Percentiles rank a stretch among this genome's conserved stretches.
Conservation (phyloP, 352 stramenopile genomes). For the Globisporangium iwayamae region DNA sequence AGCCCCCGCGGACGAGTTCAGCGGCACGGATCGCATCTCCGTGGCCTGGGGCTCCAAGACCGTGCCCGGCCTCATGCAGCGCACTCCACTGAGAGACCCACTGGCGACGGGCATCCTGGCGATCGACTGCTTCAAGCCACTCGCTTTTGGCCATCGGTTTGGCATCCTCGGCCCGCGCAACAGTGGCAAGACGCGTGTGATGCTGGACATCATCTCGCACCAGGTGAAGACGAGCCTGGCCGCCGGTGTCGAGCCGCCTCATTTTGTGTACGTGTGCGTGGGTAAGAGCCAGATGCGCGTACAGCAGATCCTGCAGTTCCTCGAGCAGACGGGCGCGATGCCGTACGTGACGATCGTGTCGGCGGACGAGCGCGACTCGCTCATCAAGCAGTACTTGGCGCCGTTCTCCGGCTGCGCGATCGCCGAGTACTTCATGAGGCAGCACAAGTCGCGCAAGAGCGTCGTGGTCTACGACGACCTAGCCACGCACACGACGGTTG, state of each 20-base stretch:
- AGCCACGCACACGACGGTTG: slow-evolving; percentile 63
- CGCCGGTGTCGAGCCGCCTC: slow-evolving; percentile 33
- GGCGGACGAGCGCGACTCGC: slow-evolving; percentile 57
- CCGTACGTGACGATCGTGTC: slow-evolving; percentile 67
- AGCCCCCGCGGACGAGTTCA: not conserved
- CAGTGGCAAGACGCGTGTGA: slow-evolving; percentile 68
- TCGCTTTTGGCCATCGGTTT: slow-evolving; percentile 69
- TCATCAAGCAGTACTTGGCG: slow-evolving; percentile 76
- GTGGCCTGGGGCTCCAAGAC: slow-evolving; percentile 55
- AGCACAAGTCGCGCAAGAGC: slow-evolving; percentile 39
- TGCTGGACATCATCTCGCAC: slow-evolving; percentile 63
- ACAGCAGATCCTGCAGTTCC: slow-evolving; percentile 58
- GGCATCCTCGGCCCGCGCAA: slow-evolving; percentile 62
- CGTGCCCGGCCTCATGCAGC: slow-evolving; percentile 62
- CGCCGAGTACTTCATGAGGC: slow-evolving; percentile 61
- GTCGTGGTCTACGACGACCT: slow-evolving; percentile 82
- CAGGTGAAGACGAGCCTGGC: slow-evolving; percentile 36
- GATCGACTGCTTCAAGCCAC: slow-evolving; percentile 75
- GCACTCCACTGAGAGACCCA: slow-evolving; percentile 40
- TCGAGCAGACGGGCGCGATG: slow-evolving; percentile 39
- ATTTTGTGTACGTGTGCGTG: slow-evolving; percentile 75
- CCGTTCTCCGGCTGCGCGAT: slow-evolving; percentile 77
- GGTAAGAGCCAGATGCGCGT: slow-evolving; percentile 57
- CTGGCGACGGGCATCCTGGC: slow-evolving; percentile 65
- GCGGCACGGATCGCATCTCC: slow-evolving; percentile 23